Evolutionary conservation across 331 rosid genomes (phyloP).

Genomic region (Arachis monticola): DNA sequence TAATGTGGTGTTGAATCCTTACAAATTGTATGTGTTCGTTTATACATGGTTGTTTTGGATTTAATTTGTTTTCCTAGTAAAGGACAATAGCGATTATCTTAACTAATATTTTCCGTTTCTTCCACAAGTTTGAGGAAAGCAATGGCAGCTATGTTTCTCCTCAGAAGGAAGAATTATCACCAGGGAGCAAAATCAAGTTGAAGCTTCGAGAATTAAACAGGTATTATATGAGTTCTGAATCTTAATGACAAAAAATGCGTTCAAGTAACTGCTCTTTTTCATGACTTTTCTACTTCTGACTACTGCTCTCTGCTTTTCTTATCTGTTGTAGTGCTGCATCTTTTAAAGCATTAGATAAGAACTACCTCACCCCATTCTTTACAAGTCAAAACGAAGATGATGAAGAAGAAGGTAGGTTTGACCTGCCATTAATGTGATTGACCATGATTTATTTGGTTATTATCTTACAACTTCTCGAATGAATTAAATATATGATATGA

Average conservation of each 20-base stretch:
- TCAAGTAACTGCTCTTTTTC: too few species aligned
- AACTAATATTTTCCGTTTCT: slow-evolving; percentile 30
- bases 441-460: too few species aligned
- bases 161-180: slow-evolving; percentile 59
- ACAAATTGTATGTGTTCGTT: slow-evolving; percentile 6
- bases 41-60: slow-evolving; percentile 2
- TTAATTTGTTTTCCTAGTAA: slow-evolving; percentile 9
- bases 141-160: slow-evolving; percentile 63
- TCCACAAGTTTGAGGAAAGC: slow-evolving; percentile 59
- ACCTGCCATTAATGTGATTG: background rate
- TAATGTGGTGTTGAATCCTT: background rate
- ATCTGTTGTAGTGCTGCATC: slow-evolving; percentile 66
- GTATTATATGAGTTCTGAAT: slow-evolving; percentile 41
- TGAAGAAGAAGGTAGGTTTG: slow-evolving; percentile 45
- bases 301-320: slow-evolving; percentile 36
- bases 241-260: too few species aligned
- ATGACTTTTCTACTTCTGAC: background rate
- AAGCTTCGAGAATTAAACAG: slow-evolving; percentile 74
- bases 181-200: slow-evolving; percentile 79
- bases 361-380: slow-evolving; percentile 87
- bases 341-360: slow-evolving; percentile 75
- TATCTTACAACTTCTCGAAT: too few species aligned
- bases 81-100: background rate
- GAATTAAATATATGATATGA: background rate
- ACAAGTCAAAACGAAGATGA: slow-evolving; percentile 82